These are phyloP conservation scores for Purpureocillium takamizusanense DNA, from an alignment of 2,329 filamentous ascomycete species.

Conservation along the genomic window DNA sequence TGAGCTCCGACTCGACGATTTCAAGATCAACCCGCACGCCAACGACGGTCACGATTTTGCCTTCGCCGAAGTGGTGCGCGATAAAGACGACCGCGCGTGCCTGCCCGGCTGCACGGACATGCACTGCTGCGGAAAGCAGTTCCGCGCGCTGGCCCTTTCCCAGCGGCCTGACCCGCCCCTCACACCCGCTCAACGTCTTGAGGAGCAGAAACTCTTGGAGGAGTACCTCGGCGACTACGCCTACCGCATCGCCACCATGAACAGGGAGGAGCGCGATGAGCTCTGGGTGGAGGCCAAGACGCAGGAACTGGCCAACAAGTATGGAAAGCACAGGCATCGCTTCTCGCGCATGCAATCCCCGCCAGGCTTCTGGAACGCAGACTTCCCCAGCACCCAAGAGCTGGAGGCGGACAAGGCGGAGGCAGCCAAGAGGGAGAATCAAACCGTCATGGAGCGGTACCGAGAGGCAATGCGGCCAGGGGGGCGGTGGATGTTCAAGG, in stretches of 20 bases:
- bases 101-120: slow-evolving; percentile 66
- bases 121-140: slow-evolving; percentile 67
- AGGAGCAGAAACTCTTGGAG: slow-evolving; percentile 44
- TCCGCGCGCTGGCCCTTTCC: slow-evolving; percentile 54
- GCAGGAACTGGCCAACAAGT: slow-evolving; percentile 61
- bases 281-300: slow-evolving; percentile 69
- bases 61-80: slow-evolving; percentile 66
- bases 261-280: slow-evolving; percentile 50
- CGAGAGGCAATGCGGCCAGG: slow-evolving; percentile 70
- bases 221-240: slow-evolving; percentile 49
- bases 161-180: slow-evolving; percentile 33
- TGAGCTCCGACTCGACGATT: slow-evolving; percentile 58
- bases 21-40: slow-evolving; percentile 67
- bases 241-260: slow-evolving; percentile 50
- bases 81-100: slow-evolving; percentile 57
- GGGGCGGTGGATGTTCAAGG: slow-evolving; percentile 72
- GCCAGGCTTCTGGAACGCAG: slow-evolving; percentile 82
- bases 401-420: slow-evolving; percentile 54
- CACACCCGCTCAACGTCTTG: slow-evolving; percentile 22
- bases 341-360: slow-evolving; percentile 66
- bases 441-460: slow-evolving; percentile 63
- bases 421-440: slow-evolving; percentile 53
- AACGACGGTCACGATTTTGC: slow-evolving; percentile 67
- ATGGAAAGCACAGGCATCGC: slow-evolving; percentile 68
- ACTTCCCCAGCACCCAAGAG: slow-evolving; percentile 87